These are phyloP conservation scores for Arthrobotrys sphaeroides DNA, from an alignment of 2,329 filamentous ascomycete species.

Conservation along the genomic window DNA sequence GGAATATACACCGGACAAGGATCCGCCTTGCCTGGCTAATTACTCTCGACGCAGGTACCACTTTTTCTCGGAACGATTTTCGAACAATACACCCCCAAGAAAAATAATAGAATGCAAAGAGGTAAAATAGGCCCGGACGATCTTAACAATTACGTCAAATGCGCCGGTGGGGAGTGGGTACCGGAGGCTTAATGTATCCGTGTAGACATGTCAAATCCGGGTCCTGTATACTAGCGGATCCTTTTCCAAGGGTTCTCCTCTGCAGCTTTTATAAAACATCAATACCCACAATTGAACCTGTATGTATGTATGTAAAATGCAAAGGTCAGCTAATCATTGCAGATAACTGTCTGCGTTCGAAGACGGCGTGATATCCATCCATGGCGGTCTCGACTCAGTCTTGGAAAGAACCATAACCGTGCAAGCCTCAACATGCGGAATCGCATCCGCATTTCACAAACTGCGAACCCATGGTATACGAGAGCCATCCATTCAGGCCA, in stretches of 20 bases:
- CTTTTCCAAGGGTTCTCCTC: not conserved
- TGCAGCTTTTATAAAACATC: conserved; percentile 14
- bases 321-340: not conserved
- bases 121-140: conserved; percentile 1
- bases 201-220: conserved; percentile 13
- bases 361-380: conserved; percentile 10
- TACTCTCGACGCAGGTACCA: conserved; percentile 21
- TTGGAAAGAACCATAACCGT: not conserved
- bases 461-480: too few relatives aligned
- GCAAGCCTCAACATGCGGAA: too few relatives aligned
- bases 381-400: not conserved
- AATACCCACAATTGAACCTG: not conserved
- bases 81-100: too few relatives aligned
- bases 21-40: conserved; percentile 10
- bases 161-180: conserved; percentile 23
- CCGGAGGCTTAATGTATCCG: not conserved
- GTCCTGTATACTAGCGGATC: not conserved
- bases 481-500: too few relatives aligned
- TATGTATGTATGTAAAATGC: too few relatives aligned
- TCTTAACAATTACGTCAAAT: conserved; percentile 28
- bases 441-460: too few relatives aligned
- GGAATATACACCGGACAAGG: conserved; percentile 1
- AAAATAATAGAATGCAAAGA: not conserved
- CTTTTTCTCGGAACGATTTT: conserved; percentile 41
- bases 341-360: conserved; percentile 22